These are phyloP conservation scores for Colletotrichum caudatum DNA, from an alignment of 2,329 filamentous ascomycete genomes.

Conservation along the genomic window DNA sequence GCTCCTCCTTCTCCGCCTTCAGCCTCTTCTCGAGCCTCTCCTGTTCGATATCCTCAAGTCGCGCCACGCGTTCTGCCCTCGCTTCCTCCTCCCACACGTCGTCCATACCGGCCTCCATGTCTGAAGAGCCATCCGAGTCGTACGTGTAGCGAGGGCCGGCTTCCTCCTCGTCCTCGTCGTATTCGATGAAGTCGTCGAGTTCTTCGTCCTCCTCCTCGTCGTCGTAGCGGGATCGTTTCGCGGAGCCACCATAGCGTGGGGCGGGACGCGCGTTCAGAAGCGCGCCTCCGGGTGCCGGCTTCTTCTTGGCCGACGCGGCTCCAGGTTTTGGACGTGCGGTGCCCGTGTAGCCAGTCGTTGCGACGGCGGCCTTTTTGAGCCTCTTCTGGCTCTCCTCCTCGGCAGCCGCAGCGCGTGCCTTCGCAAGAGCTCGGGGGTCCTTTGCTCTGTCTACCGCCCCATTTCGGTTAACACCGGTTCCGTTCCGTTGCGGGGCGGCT, in stretches of 20 bases:
- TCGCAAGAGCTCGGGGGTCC: conserved; percentile 45
- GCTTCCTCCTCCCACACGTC: conserved; percentile 81
- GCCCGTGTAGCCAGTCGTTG: conserved; percentile 75
- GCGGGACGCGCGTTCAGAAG: conserved; percentile 50
- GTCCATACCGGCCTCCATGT: conserved; percentile 82
- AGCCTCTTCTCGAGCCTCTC: conserved; percentile 71
- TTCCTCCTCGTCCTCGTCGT: conserved; percentile 66
- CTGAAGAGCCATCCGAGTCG: conserved; percentile 75
- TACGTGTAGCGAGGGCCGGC: conserved; percentile 63
- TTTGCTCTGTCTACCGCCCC: conserved; percentile 31
- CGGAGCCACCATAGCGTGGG: conserved; percentile 45
- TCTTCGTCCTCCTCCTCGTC: conserved; percentile 75
- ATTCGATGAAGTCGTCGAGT: conserved; percentile 71
- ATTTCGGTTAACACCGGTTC: conserved; percentile 43
- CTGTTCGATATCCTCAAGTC: conserved; percentile 75
- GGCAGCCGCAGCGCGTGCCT: conserved; percentile 32
- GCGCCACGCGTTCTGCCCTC: conserved; percentile 70
- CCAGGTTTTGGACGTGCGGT: conserved; percentile 70
- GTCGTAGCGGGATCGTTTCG: conserved; percentile 57
- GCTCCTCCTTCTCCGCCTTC: conserved; percentile 72
- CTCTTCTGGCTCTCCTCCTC: conserved; percentile 65
- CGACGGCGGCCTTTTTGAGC: conserved; percentile 69
- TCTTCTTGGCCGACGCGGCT: conserved; percentile 50
- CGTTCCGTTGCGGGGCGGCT: conserved; percentile 17
- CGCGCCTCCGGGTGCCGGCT: conserved; percentile 55